These are phyloP conservation scores for Candida sp. DNA, from an alignment of 1,139 yeast species.

Conservation along the genomic window DNA sequence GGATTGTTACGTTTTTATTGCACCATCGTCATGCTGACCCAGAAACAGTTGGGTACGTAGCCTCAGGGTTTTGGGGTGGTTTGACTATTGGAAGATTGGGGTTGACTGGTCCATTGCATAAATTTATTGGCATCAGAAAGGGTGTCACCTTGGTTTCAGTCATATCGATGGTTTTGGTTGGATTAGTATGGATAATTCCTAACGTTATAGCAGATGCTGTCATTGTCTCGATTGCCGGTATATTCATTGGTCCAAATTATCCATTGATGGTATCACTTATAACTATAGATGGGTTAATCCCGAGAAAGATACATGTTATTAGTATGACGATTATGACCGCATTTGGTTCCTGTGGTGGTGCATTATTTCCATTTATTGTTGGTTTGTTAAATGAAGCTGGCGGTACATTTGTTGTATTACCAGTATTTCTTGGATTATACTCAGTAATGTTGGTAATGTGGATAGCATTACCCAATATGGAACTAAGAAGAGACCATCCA, in stretches of 20 bases:
- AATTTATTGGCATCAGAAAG: constrained; percentile 45
- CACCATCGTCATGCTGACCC: constrained; percentile 50
- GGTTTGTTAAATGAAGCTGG: constrained; percentile 50
- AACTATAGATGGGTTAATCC: constrained; percentile 36
- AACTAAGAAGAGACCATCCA: constrained; percentile 11
- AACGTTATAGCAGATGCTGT: constrained; percentile 39
- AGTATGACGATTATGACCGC: constrained; percentile 55
- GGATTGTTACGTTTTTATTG: constrained; percentile 64
- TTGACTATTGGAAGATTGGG: constrained; percentile 57
- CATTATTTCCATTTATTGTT: constrained; percentile 53
- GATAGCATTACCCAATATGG: constrained; percentile 43
- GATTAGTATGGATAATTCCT: constrained; percentile 47
- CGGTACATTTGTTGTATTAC: constrained; percentile 55
- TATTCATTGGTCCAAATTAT: constrained; percentile 52
- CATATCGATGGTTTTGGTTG: constrained; percentile 31
- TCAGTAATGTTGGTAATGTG: constrained; percentile 36
- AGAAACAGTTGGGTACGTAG: constrained; percentile 54
- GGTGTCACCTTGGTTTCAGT: constrained; percentile 35
- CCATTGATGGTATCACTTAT: constrained; percentile 51
- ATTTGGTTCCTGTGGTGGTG: constrained; percentile 62
- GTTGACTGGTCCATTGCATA: constrained; percentile 40
- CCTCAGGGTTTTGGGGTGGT: constrained; percentile 75
- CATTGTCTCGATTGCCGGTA: constrained; percentile 45
- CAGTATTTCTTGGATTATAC: constrained; percentile 43
- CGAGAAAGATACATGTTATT: constrained; percentile 52